Base-by-base conservation (phyloP, 2,329 filamentous ascomycete species). In the Fusarium floridanum region DNA sequence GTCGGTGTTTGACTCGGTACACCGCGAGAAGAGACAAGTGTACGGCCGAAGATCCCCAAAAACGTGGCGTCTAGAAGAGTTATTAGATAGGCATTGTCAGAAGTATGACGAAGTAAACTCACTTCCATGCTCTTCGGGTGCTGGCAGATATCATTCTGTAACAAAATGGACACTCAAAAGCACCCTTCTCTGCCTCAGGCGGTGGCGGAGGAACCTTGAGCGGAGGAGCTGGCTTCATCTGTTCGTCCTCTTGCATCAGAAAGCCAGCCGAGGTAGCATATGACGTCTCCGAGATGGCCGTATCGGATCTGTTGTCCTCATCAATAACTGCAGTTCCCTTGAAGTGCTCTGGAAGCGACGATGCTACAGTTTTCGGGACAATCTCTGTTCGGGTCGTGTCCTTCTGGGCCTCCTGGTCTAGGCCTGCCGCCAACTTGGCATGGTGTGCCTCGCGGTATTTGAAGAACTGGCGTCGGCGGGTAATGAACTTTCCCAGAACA, bases 131-230 rank as follows among this genome's bases (percentile, higher is more conserved):
- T 2, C 24, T n/a, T 14, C 57, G 72, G 10, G 70, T 72, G 5
- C 39, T 73, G 0, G 81, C 72, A 1, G 69, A 80, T 5, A 85
- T 78, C 6, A 84, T 78, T 45, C 79, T 78, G 34, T 79, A 84
- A 60, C 84, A 86, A 10, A 84, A 84, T 0, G 82, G 84, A 39
- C 84, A 86, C 66, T 84, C 80, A 43, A 85, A 85, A 0, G 79
- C 76, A 0, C 79, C 78, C 11, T 76, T 55, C 0, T 57, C 32
- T 0, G 80, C 74, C 1, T 73, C 73, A 36, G 71, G 68, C 0
- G 82, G 80, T 4, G 73, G 61, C 4, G 61, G 79, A 20, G 70
- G 84, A 9, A 77, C 37, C n/a, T 10, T 70, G 6, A 66, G 60
- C 32, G 14, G 60, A 64, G 32, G 64, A 5, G 22, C 10, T 0